Conservation (phyloP, 495 filamentous ascomycete genomes). For the Penicillium verhagenii region DNA sequence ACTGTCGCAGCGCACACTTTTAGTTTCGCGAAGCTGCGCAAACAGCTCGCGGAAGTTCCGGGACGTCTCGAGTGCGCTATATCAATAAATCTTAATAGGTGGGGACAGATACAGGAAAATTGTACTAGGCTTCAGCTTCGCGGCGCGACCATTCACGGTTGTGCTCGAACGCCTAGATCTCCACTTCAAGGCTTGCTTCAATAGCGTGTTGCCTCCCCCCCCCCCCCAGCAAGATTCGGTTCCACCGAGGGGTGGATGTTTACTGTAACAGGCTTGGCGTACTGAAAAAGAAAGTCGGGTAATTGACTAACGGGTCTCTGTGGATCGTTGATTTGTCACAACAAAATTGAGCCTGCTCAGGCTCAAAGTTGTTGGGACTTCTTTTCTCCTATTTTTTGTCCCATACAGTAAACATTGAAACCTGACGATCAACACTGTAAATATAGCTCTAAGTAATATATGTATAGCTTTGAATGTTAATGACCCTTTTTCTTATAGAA, state of each 20-base stretch:
- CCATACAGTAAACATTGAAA: no score
- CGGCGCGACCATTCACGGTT: slow-evolving; percentile 5
- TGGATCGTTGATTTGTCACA: no score
- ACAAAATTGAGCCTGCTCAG: no score
- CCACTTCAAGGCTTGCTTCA: slow-evolving; percentile 11
- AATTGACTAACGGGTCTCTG: no score
- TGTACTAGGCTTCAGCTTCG: slow-evolving; percentile 5
- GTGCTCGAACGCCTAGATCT: slow-evolving; percentile 7
- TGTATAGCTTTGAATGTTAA: no score
- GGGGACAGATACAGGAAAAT: slow-evolving; percentile 6
- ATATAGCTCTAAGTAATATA: no score
- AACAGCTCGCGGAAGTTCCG: slow-evolving; percentile 9
- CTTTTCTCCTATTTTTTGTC: no score
- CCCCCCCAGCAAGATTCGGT: slow-evolving; percentile 2
- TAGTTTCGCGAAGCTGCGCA: slow-evolving; percentile 13
- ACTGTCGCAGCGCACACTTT: slow-evolving; percentile 4
- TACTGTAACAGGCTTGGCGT: slow-evolving; percentile 5
- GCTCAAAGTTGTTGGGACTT: no score
- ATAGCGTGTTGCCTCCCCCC: slow-evolving; percentile 8
- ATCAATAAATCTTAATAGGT: slow-evolving; percentile 6
- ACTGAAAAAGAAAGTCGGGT: slow-evolving; percentile 1
- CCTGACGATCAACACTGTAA: no score
- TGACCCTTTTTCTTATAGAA: no score
- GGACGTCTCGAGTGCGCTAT: slow-evolving; percentile 8
- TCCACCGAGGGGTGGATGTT: slow-evolving; percentile 3